Base-by-base conservation (phyloP, 163 green algal species). In the Volvox carteri region DNA sequence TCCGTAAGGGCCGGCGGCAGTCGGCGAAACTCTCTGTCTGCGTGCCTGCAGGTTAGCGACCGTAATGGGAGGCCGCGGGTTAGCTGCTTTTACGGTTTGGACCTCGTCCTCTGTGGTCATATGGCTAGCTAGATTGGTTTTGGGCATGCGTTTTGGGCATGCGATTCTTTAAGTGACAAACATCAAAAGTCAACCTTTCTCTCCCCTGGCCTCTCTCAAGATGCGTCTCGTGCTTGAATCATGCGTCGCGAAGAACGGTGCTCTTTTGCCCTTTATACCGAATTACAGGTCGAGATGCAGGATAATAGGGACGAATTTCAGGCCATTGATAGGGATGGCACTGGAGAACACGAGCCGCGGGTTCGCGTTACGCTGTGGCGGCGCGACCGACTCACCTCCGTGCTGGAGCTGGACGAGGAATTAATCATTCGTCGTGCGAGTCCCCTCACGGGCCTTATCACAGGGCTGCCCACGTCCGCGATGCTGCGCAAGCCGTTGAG, bases 401-500 rank as follows among this genome's bases (percentile, higher is more conserved):
- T 86, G 62, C 2, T 91, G 58, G 87, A 91, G 72, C 72, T 91
- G 56, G 87, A 91, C 56, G 76, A 81, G 72, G 54, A 62, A 1
- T 58, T 91, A 56, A 37, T 81, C 30, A 39, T 91, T 1, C 79
- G 74, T 25, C 52, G 56, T 33, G 87, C 87, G 21, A 76, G 65
- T 23, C 58, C 48, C 3, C 37, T 85, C 16, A 60, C 42, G 1
- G 87, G 87, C 25, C 70, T 89, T 30, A 85, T 91, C 68, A 76
- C 86, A 23, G 87, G 87, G 18, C 30, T 83, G 54, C 87, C 87
- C 1, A 35, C 56, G 14, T 35, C 28, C 19, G 48, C 80, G 19
- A 67, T 91, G 68, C 37, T 81, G 4, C 76, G 81, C 54, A 78
- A 86, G 87, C 78, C 87, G 12, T 48, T 91, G 0, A 48, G 46